Percentiles rank a stretch among this genome's conserved stretches.
phyloP scores from a whole-genome alignment of 495 filamentous ascomycete genomes.

The Bombardia bombarda region DNA sequence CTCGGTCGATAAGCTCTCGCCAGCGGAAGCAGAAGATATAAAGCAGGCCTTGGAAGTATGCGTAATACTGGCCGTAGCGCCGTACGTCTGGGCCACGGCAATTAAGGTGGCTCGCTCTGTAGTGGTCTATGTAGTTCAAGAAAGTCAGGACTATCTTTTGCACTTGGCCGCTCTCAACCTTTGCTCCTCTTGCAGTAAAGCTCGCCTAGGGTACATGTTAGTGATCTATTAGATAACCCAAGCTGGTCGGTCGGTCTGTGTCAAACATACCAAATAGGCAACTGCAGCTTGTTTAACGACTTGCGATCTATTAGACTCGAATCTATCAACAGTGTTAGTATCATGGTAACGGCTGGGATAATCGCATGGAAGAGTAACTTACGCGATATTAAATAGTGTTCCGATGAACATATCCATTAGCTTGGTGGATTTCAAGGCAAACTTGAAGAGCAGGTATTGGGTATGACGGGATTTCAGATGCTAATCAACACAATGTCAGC shows the following conservation, averaged over 20 bases:
- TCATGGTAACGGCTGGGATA: too few species aligned
- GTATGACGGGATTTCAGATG: slow-evolving; percentile 26
- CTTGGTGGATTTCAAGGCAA: slow-evolving; percentile 65
- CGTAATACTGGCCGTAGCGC: slow-evolving; percentile 79
- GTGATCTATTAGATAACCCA: neutral
- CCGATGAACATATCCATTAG: slow-evolving; percentile 75
- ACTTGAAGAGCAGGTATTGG: slow-evolving; percentile 68
- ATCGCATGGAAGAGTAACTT: too few species aligned
- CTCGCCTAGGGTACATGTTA: slow-evolving; percentile 38
- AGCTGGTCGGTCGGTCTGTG: neutral
- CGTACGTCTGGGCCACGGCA: slow-evolving; percentile 80
- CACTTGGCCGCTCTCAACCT: slow-evolving; percentile 66
- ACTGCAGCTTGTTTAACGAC: slow-evolving; percentile 73
- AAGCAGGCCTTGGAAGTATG: slow-evolving; percentile 64
- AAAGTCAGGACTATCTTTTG: slow-evolving; percentile 70
- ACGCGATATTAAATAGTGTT: slow-evolving; percentile 58
- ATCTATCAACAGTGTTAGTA: too few species aligned
- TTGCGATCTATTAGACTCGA: slow-evolving; percentile 48
- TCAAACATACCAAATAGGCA: slow-evolving; percentile 85
- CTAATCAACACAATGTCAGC: too few species aligned
- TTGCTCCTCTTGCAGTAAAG: slow-evolving; percentile 81
- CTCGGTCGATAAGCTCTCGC: slow-evolving; percentile 69
- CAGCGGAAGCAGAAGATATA: slow-evolving; percentile 96
- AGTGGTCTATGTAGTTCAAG: slow-evolving; percentile 59
- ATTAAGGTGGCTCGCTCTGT: slow-evolving; percentile 47